A percentile compares a stretch with the other conserved stretches of the same genome.
Conservation (phyloP, 371 early-diverging fungal species). For the Rhizopus stolonifer region DNA sequence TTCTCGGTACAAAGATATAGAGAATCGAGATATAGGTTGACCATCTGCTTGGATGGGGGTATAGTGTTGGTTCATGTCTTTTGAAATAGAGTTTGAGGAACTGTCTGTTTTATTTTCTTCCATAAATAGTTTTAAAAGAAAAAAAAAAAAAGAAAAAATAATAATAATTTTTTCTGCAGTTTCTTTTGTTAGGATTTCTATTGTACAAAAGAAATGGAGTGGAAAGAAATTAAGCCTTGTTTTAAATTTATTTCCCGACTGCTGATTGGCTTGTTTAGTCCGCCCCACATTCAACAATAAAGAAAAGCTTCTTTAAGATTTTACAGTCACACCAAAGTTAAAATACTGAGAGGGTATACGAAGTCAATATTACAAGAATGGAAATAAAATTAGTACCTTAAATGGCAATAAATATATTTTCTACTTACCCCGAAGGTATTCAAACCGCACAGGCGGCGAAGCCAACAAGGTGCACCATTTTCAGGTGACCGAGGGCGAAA, state of each 20-base stretch:
- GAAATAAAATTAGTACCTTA: too few relatives aligned
- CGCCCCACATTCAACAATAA: too few relatives aligned
- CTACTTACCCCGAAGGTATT: too few relatives aligned
- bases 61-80: constrained; percentile 2
- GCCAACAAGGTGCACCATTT: too few relatives aligned
- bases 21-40: neutral
- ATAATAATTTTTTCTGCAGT: neutral
- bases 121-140: neutral
- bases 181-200: too few relatives aligned
- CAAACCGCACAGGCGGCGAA: too few relatives aligned
- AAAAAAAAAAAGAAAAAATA: neutral
- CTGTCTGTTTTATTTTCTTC: neutral
- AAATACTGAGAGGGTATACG: too few relatives aligned
- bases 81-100: neutral
- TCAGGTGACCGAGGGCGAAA: too few relatives aligned
- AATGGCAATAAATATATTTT: too few relatives aligned
- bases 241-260: neutral
- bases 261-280: neutral
- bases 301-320: too few relatives aligned
- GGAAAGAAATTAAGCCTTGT: neutral
- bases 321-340: too few relatives aligned
- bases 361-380: too few relatives aligned
- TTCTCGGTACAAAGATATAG: neutral
- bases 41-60: neutral
- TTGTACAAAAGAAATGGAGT: neutral